Conservation (phyloP, 2,329 filamentous ascomycete species). For the Lachnellula hyalina region DNA sequence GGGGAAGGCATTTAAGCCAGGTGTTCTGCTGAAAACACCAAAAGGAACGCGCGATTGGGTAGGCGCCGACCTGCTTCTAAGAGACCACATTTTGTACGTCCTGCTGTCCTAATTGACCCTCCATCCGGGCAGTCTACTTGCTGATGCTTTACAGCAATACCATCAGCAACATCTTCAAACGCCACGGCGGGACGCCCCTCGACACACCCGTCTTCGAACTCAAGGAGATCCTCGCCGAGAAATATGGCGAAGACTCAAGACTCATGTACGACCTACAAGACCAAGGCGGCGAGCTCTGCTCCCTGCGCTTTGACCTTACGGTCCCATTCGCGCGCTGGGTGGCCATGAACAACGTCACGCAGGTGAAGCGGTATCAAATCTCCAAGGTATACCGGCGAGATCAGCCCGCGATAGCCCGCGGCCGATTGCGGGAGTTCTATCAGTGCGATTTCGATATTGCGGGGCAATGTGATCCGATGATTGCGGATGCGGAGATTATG, state of each 20-base stretch:
- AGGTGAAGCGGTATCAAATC: constrained; percentile 91
- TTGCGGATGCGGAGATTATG: constrained; percentile 86
- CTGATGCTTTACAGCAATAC: no score
- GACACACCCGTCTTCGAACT: constrained; percentile 84
- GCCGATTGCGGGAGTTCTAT: constrained; percentile 92
- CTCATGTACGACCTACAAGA: constrained; percentile 88
- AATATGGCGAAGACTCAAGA: constrained; percentile 89
- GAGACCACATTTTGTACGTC: no score
- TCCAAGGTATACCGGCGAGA: constrained; percentile 84
- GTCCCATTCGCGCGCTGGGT: constrained; percentile 90
- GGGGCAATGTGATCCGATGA: constrained; percentile 80
- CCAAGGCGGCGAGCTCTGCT: constrained; percentile 80
- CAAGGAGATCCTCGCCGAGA: constrained; percentile 78
- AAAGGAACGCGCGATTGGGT: no score
- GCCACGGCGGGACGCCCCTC: constrained; percentile 72
- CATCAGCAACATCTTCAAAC: constrained; percentile 74
- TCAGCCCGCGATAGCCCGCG: constrained; percentile 82
- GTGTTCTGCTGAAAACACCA: no score
- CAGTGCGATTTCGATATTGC: constrained; percentile 97
- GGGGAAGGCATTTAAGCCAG: no score
- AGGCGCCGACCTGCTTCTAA: no score
- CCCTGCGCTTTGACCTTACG: constrained; percentile 79
- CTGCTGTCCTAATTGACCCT: no score
- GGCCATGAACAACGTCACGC: constrained; percentile 81
- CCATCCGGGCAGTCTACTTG: no score